Evolutionary conservation across 305 asterid species (phyloP).

Genomic region (Andrographis paniculata): DNA sequence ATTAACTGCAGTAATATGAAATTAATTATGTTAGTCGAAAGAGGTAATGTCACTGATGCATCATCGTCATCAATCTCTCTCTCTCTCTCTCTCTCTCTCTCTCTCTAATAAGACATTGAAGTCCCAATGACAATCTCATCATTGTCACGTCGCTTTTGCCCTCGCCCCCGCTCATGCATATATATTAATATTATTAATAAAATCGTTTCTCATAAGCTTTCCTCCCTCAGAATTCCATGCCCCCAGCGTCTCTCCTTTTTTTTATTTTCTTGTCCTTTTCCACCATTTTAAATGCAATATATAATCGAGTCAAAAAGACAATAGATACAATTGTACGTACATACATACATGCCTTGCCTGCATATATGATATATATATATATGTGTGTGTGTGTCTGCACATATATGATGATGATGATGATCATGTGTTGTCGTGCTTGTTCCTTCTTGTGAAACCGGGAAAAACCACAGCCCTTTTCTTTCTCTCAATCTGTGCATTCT

Average conservation of each 20-base stretch:
- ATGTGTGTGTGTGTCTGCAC: not conserved
- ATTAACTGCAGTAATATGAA: too few species aligned
- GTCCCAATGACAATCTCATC: conserved; percentile 22
- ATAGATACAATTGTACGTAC: not conserved
- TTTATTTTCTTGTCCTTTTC: not conserved
- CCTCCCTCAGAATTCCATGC: conserved; percentile 28
- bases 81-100: too few species aligned
- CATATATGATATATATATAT: not conserved
- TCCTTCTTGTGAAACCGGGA: conserved; percentile 7
- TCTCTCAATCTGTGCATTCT: conserved; percentile 15
- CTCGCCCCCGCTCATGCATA: conserved; percentile 3
- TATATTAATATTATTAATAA: too few species aligned
- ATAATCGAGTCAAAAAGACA: too few species aligned
- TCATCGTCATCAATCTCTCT: too few species aligned
- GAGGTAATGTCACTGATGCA: not conserved
- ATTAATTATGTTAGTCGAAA: conserved; percentile 1
- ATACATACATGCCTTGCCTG: not conserved
- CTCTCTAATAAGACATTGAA: conserved; percentile 8
- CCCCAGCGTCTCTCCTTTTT: not conserved
- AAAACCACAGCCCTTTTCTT: not conserved
- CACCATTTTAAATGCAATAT: not conserved
- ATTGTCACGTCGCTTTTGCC: conserved; percentile 32
- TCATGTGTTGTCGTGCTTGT: not conserved
- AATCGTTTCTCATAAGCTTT: too few species aligned
- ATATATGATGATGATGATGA: too few species aligned